Conservation (phyloP, 345 rosid species). For the Limnanthes douglasii region DNA sequence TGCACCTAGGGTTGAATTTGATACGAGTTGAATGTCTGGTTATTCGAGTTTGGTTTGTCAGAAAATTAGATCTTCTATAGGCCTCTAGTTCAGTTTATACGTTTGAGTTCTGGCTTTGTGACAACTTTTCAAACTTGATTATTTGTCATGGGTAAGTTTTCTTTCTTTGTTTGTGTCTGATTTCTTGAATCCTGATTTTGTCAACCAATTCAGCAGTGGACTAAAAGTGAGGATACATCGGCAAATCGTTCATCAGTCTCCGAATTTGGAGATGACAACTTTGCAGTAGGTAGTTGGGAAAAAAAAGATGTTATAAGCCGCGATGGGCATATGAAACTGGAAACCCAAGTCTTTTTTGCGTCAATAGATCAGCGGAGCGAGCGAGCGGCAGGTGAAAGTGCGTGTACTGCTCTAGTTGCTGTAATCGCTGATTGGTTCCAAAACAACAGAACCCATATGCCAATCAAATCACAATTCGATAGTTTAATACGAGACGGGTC, state of each 20-base stretch:
- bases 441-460: conserved; percentile 31
- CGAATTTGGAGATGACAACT: conserved; percentile 46
- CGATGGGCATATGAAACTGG: conserved; percentile 42
- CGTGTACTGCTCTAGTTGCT: conserved; percentile 56
- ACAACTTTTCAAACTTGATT: too few species aligned
- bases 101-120: too few species aligned
- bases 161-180: neutral
- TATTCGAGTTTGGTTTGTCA: too few species aligned
- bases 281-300: conserved; percentile 56
- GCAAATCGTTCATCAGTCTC: conserved; percentile 27
- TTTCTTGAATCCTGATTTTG: conserved; percentile 1
- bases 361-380: conserved; percentile 60
- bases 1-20: conserved; percentile 3
- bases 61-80: too few species aligned
- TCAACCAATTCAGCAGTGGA: conserved; percentile 31
- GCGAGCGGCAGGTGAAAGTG: conserved; percentile 65
- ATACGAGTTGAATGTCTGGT: too few species aligned
- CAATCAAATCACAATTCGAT: conserved; percentile 48
- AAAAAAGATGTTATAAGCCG: conserved; percentile 38
- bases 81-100: too few species aligned
- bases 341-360: conserved; percentile 44
- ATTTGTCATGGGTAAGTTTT: neutral
- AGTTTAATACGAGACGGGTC: conserved; percentile 54
- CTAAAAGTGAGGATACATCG: conserved; percentile 22
- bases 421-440: conserved; percentile 59